These are phyloP conservation scores for Hippophae gyantsensis DNA, from an alignment of 306 rosid genomes.

Conservation along the genomic window DNA sequence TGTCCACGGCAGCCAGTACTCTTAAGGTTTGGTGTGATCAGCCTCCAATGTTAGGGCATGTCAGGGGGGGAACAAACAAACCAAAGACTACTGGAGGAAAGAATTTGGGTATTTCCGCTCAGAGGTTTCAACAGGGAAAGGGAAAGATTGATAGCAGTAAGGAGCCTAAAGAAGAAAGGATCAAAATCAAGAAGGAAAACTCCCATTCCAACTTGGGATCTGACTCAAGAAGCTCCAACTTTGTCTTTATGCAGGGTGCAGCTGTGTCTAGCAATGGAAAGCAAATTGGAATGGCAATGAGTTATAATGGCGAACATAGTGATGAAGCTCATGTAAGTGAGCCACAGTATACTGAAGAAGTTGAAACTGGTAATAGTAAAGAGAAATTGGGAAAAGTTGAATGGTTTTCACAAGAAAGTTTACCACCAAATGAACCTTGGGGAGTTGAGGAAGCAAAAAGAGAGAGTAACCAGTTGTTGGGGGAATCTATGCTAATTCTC, in stretches of 20 bases:
- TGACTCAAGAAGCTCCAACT: constrained; percentile 82
- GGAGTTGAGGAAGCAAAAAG: constrained; percentile 38
- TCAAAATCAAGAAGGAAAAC: constrained; percentile 53
- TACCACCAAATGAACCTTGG: constrained; percentile 41
- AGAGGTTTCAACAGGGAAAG: constrained; percentile 42
- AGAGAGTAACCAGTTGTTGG: constrained; percentile 37
- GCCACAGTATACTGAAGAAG: constrained; percentile 38
- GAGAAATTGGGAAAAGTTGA: constrained; percentile 43
- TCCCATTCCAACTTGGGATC: constrained; percentile 76
- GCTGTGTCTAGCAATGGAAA: constrained; percentile 47
- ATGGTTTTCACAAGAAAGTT: constrained; percentile 38
- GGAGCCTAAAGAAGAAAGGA: constrained; percentile 60
- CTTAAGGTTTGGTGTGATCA: constrained; percentile 45
- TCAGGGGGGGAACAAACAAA: constrained; percentile 29
- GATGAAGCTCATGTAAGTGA: constrained; percentile 50
- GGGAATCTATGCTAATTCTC: constrained; percentile 50
- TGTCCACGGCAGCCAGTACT: constrained; percentile 78
- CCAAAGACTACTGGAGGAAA: constrained; percentile 31
- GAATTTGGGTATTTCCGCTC: constrained; percentile 37
- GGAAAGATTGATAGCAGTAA: constrained; percentile 46
- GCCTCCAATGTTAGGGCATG: constrained; percentile 14
- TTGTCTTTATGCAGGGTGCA: constrained; percentile 40
- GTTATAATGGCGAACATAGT: constrained; percentile 42
- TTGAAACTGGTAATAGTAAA: constrained; percentile 39
- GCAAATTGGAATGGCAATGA: constrained; percentile 37